Conservation (phyloP, 768 basidiomycete species). For the Gymnopilus junonius region DNA sequence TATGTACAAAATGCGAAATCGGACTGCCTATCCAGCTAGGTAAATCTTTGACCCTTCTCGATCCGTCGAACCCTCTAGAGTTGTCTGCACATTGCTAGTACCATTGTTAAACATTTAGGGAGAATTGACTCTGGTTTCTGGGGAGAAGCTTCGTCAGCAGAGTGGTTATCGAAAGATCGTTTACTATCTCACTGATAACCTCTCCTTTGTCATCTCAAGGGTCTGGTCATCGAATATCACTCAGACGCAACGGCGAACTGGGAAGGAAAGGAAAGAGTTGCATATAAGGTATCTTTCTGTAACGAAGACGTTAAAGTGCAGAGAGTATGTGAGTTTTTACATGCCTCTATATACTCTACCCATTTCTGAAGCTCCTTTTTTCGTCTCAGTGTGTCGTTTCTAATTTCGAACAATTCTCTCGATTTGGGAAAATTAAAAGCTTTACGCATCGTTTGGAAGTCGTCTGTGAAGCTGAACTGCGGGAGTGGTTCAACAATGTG, state of each 20-base stretch:
- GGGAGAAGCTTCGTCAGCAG: not conserved
- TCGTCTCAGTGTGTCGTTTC: no score
- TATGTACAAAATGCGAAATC: no score
- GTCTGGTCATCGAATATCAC: not conserved
- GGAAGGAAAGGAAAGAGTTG: not conserved
- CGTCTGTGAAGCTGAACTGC: not conserved
- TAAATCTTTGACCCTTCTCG: no score
- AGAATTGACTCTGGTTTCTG: not conserved
- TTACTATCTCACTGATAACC: not conserved
- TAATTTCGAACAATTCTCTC: not conserved
- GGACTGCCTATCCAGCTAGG: no score
- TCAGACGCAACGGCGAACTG: not conserved
- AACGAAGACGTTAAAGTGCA: no score
- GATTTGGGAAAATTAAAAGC: not conserved
- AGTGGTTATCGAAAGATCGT: not conserved
- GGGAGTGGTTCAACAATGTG: not conserved
- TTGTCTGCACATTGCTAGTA: not conserved
- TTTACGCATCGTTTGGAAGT: not conserved
- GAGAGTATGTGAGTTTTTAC: no score
- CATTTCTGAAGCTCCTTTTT: no score
- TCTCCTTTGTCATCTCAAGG: not conserved
- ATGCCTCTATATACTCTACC: no score
- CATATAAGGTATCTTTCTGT: no score
- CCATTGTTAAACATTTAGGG: not conserved
- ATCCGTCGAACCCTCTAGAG: not conserved